Conservation (phyloP, 2,329 filamentous ascomycete species). For the Penicillium sp. region DNA sequence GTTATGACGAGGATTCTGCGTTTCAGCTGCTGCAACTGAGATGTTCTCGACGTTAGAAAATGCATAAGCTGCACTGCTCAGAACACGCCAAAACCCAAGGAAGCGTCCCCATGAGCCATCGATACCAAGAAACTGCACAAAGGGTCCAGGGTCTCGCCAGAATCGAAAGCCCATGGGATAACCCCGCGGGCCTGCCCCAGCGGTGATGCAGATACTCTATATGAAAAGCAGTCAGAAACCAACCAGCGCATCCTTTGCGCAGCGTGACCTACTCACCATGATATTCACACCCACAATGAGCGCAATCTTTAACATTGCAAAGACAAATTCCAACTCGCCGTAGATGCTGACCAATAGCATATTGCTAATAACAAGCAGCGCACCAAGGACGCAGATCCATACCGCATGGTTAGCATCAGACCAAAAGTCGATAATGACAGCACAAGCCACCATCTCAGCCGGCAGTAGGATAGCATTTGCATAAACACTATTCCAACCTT, state of each 20-base stretch:
- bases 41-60: conserved; percentile 44
- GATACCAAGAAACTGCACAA: conserved; percentile 40
- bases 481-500: conserved; percentile 3
- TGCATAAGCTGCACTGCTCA: conserved; percentile 9
- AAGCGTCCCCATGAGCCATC: conserved; percentile 44
- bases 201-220: conserved; percentile 22
- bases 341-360: conserved; percentile 28
- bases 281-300: conserved; percentile 60
- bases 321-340: conserved; percentile 54
- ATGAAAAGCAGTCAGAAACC: background rate
- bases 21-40: conserved; percentile 49
- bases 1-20: conserved; percentile 47
- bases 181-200: conserved; percentile 32
- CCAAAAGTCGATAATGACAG: conserved; percentile 5
- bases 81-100: conserved; percentile 37
- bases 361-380: background rate
- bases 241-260: background rate
- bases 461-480: background rate
- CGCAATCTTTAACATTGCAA: conserved; percentile 55
- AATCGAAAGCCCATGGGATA: conserved; percentile 38
- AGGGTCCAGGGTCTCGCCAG: conserved; percentile 40
- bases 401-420: background rate
- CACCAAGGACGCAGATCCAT: background rate
- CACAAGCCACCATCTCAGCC: conserved; percentile 2
- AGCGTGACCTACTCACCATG: conserved; percentile 38